Evolutionary conservation across 179 eudicot genomes (phyloP).

Genomic region (Nepenthes alata): DNA sequence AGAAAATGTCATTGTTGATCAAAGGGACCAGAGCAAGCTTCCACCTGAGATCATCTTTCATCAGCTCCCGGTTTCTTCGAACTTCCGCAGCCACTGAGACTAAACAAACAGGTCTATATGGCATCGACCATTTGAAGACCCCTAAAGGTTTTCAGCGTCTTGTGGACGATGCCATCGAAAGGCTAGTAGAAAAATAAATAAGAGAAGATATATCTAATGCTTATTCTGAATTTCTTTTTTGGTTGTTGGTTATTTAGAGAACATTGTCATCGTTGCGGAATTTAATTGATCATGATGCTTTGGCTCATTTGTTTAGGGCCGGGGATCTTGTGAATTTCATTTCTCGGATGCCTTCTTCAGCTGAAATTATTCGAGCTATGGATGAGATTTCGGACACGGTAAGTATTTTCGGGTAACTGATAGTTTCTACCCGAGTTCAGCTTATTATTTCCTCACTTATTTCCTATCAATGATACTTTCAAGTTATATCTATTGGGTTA

Average conservation of each 20-base stretch:
- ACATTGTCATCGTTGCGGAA: not conserved
- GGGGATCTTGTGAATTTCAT: constrained; percentile 65
- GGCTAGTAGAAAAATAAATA: constrained; percentile 23
- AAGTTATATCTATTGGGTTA: too few relatives aligned
- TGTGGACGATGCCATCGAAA: constrained; percentile 74
- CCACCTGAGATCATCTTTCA: not conserved
- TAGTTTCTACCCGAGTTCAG: too few relatives aligned
- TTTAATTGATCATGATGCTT: not conserved
- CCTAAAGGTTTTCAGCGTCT: constrained; percentile 73
- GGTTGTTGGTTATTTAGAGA: too few relatives aligned
- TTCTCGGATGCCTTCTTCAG: constrained; percentile 54
- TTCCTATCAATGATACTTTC: too few relatives aligned
- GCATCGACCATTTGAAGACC: constrained; percentile 55
- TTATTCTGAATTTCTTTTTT: not conserved
- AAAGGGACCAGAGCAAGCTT: not conserved
- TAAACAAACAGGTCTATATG: constrained; percentile 59
- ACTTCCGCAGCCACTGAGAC: constrained; percentile 6
- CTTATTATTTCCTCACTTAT: too few relatives aligned
- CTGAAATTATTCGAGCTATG: constrained; percentile 66
- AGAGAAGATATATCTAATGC: not conserved
- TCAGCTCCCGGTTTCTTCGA: constrained; percentile 1
- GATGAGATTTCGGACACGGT: constrained; percentile 89
- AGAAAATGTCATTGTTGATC: not conserved
- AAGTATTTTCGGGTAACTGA: constrained; percentile 2
- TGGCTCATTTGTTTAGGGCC: constrained; percentile 35